Base-by-base conservation (phyloP, 805 yeast genomes). In the Candida sithepensis region DNA sequence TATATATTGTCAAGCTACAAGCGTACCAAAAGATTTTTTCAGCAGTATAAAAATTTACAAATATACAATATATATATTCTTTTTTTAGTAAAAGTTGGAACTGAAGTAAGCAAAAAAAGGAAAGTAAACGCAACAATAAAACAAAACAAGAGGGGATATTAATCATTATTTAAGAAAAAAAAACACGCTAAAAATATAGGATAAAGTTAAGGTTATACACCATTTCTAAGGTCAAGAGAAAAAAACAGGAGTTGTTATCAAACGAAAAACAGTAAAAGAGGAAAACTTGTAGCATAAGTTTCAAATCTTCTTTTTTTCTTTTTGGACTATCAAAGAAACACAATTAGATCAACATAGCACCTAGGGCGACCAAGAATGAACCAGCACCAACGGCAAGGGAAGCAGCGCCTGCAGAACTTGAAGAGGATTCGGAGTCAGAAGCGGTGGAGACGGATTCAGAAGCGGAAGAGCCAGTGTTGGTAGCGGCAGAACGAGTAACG, bases 331-430 rank as follows among this genome's bases (percentile, higher is more conserved):
- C n/a, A n/a, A n/a, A n/a, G 12, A 20, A 21, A 16, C 12, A 26
- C 14, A 13, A 19, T 42, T 47, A 56, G 39, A 54, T 48, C 33
- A 56, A 43, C 20, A 56, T 44, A 44, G 59, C 56, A 46, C 50
- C 56, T 21, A 49, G 36, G 32, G 54, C 56, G 39, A 50, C 48
- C 23, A 54, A 47, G 30, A 54, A 23, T n/a, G 60, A 51, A 33
- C 57, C 54, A 23, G 51, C 50, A 43, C 58, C 57, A 24, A 54
- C 24, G 22, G 51, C 47, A 37, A 36, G 39, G 24, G 47, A 47
- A 42, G 51, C 45, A 19, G 53, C 56, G 44, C 28, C 28, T 7
- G 48, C 57, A 28, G 48, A 48, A 33, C 38, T 44, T 12, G 50
- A 18, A n/a, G 44, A 30, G 13, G 50, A 28, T 12, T n/a, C n/a